Base-by-base conservation (phyloP, 2,329 filamentous ascomycete species). In the Microsporum audouinii region DNA sequence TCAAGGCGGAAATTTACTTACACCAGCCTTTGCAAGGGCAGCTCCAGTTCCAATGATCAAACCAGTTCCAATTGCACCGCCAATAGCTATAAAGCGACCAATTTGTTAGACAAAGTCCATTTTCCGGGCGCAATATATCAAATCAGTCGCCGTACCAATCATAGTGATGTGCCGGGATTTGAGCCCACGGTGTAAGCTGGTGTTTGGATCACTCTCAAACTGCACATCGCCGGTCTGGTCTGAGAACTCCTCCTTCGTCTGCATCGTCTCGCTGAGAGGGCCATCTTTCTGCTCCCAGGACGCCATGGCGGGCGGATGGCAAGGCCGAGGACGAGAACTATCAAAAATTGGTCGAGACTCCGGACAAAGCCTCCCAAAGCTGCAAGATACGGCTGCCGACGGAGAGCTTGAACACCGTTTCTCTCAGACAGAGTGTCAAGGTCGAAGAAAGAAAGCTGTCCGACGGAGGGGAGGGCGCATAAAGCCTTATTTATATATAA, bases 161-260 rank as follows among this genome's bases (percentile, higher is more conserved):
- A 83, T 81, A 65, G 82, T 76, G 60, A 83, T 80, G 68, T 83
- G 81, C 63, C 80, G 76, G 36, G 79, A 79, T 67, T 80, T 80
- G 61, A 79, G 71, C 47, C 73, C 75, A 41, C 76, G 74, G 36
- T 75, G 72, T n/a, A 78, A 71, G 3, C 71, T 66, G 29, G 68
- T 57, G 34, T 34, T 36, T 36, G 51, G 29, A 8, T 70, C 66
- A 5, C 65, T 66, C 6, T 69, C 66, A 5, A 65, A 62, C 5
- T 71, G 61, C 6, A 66, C 64, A 51, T 5, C 31, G 17, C 33
- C 57, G n/a, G 23, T 31, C 27, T 41, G 29, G 6, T 38, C 17
- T 36, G 55, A 57, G 23, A 59, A 62, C 34, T 63, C 63, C 39
- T 63, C 45, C 38, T 63, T 63, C 3, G 62, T 59, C 23, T 61